Conservation (phyloP, 495 filamentous ascomycete species). For the Emericellopsis terricola region DNA sequence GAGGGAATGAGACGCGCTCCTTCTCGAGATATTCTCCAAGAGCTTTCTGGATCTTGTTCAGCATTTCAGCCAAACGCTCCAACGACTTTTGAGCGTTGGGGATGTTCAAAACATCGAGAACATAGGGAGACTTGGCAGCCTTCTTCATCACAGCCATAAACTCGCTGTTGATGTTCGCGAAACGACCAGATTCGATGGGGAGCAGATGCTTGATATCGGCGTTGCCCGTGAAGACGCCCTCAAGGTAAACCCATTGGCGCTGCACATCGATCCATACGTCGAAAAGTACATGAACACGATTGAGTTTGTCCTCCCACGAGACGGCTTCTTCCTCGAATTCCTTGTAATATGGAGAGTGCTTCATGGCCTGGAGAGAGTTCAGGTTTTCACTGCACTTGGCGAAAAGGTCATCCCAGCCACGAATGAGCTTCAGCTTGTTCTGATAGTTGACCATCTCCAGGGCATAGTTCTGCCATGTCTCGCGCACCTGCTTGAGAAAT, state of each 20-base stretch:
- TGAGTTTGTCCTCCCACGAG: constrained; percentile 94
- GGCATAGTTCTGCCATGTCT: constrained; percentile 88
- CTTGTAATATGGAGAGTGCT: constrained; percentile 96
- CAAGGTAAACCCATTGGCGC: constrained; percentile 96
- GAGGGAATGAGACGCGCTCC: constrained; percentile 88
- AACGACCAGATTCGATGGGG: constrained; percentile 85
- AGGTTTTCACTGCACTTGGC: constrained; percentile 96
- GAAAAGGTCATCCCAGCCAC: constrained; percentile 96
- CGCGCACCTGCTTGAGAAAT: constrained; percentile 90
- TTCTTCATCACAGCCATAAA: constrained; percentile 98
- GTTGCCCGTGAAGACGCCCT: constrained; percentile 96
- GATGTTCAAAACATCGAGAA: constrained; percentile 89
- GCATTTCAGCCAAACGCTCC: constrained; percentile 80
- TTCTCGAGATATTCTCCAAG: constrained; percentile 97
- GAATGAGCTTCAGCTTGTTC: constrained; percentile 90
- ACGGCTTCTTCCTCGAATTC: constrained; percentile 96
- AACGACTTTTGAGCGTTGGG: constrained; percentile 88
- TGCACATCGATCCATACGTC: constrained; percentile 99
- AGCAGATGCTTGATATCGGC: constrained; percentile 97
- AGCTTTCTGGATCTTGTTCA: constrained; percentile 99
- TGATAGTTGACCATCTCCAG: constrained; percentile 94
- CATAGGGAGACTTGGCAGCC: constrained; percentile 83
- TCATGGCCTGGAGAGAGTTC: constrained; percentile 95
- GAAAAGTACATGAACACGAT: constrained; percentile 91
- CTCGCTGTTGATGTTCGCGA: constrained; percentile 97